Percentiles rank a stretch among this genome's conserved stretches.
These are phyloP conservation scores for Delonix regia DNA, from an alignment of 306 rosid species.

Conservation along the genomic window DNA sequence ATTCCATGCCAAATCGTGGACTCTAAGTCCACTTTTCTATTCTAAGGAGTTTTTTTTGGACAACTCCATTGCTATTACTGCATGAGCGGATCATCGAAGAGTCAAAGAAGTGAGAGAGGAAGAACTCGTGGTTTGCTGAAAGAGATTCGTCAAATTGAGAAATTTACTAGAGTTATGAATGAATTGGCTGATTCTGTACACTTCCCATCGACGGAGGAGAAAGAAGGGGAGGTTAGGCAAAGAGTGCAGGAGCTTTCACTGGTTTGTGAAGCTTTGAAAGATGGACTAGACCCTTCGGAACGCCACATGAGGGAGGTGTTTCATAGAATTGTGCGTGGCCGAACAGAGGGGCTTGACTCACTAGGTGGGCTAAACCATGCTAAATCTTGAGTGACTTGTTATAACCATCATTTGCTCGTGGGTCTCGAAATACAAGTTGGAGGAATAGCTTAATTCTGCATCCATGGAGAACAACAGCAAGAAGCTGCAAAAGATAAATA, in stretches of 20 bases:
- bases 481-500: conserved; percentile 31
- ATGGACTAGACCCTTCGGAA: conserved; percentile 82
- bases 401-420: neutral
- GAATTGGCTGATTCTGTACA: conserved; percentile 72
- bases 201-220: conserved; percentile 76
- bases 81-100: conserved; percentile 84
- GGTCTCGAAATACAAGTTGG: conserved; percentile 19
- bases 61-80: conserved; percentile 59
- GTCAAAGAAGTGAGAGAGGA: conserved; percentile 79
- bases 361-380: conserved; percentile 50
- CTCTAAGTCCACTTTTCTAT: conserved; percentile 70
- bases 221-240: conserved; percentile 70
- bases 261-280: conserved; percentile 62
- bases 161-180: conserved; percentile 63
- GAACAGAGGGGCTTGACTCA: conserved; percentile 77
- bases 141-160: conserved; percentile 87
- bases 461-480: conserved; percentile 24
- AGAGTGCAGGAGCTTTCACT: conserved; percentile 66
- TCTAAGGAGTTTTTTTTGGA: conserved; percentile 71
- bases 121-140: conserved; percentile 73
- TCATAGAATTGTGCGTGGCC: conserved; percentile 73
- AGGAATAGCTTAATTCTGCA: conserved; percentile 34
- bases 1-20: conserved; percentile 97
- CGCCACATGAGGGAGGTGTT: conserved; percentile 89
- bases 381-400: conserved; percentile 47